Conservation (phyloP, 1,139 yeast species). For the Debaryomyces sp. region DNA sequence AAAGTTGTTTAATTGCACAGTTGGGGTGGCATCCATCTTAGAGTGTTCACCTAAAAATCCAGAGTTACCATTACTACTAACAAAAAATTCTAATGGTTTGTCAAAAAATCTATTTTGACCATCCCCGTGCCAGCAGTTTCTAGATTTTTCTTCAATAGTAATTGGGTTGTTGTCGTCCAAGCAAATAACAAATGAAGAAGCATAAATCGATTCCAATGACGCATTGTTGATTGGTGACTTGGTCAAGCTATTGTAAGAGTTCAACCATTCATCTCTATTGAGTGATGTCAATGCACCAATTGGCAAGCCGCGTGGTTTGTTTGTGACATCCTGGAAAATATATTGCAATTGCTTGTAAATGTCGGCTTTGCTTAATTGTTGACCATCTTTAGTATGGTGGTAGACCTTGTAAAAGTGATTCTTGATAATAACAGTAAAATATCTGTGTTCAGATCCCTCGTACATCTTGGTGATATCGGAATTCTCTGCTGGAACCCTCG, state of each 20-base stretch:
- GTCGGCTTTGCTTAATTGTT: conserved; percentile 59
- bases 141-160: conserved; percentile 83
- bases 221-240: conserved; percentile 58
- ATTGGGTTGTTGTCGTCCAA: conserved; percentile 76
- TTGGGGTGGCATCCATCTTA: conserved; percentile 98
- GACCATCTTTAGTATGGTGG: conserved; percentile 61
- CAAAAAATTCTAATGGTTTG: conserved; percentile 86
- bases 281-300: conserved; percentile 82
- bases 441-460: conserved; percentile 60
- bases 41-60: conserved; percentile 98
- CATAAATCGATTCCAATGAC: conserved; percentile 69
- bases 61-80: conserved; percentile 81
- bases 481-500: conserved; percentile 71
- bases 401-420: conserved; percentile 83
- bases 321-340: conserved; percentile 49
- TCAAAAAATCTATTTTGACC: conserved; percentile 91
- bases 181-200: conserved; percentile 79
- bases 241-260: conserved; percentile 59
- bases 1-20: conserved; percentile 82
- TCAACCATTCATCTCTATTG: conserved; percentile 83
- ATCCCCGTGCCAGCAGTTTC: conserved; percentile 92
- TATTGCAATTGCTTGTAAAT: conserved; percentile 66
- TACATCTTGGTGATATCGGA: conserved; percentile 58
- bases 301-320: conserved; percentile 47
- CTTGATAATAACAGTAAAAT: conserved; percentile 71